Percentiles rank a stretch among this genome's conserved stretches.
Conservation (phyloP, 1,284 basidiomycete species). For the Sparassis latifolia region DNA sequence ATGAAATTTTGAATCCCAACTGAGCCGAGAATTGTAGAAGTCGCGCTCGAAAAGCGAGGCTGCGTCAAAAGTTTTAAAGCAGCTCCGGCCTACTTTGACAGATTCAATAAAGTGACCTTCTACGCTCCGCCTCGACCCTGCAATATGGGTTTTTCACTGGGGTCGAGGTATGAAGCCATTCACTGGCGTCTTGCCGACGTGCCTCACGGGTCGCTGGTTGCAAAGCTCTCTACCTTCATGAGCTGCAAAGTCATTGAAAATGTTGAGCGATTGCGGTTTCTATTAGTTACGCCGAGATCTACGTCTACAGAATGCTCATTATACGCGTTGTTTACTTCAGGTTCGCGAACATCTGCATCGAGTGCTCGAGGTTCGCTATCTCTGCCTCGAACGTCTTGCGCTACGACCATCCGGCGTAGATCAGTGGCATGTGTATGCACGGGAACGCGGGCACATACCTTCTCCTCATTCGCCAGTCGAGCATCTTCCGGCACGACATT, state of each 20-base stretch:
- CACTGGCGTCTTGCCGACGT: no score
- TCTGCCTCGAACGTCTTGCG: conserved; percentile 40
- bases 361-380: conserved; percentile 35
- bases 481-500: conserved; percentile 76
- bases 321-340: conserved; percentile 19
- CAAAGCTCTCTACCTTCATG: no score
- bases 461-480: conserved; percentile 61
- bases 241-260: no score
- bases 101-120: no score
- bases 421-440: not conserved
- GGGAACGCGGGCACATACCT: conserved; percentile 41
- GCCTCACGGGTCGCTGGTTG: no score
- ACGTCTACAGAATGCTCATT: not conserved
- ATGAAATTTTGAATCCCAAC: not conserved
- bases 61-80: no score
- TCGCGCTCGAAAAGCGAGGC: no score
- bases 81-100: no score
- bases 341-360: conserved; percentile 39
- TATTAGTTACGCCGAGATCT: not conserved
- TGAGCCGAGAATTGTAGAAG: not conserved
- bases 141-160: no score
- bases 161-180: no score
- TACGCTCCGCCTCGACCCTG: no score
- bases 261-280: no score
- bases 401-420: conserved; percentile 17